Percentiles rank a stretch among this genome's conserved stretches.
Conservation (phyloP, 2,329 filamentous ascomycete genomes). For the Torrubiella hemipterigena region DNA sequence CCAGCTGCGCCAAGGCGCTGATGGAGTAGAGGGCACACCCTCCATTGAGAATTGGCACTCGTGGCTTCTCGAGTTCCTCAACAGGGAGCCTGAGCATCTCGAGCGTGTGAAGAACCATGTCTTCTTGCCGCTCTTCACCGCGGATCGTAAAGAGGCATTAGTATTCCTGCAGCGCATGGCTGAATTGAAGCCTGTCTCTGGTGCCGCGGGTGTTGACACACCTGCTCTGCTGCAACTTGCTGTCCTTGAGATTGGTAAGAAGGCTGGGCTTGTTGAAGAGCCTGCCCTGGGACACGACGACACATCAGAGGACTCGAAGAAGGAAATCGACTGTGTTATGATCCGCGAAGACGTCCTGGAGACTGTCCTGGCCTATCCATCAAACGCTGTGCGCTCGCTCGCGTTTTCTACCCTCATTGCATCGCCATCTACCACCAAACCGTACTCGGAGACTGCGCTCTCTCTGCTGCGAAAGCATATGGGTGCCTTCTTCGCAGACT, state of each 20-base stretch:
- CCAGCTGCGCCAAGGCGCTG: constrained; percentile 22
- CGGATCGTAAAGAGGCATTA: constrained; percentile 39
- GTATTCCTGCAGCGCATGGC: constrained; percentile 47
- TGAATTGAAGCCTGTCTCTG: constrained; percentile 31
- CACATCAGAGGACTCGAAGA: constrained; percentile 5
- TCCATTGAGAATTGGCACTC: constrained; percentile 37
- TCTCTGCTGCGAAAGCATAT: constrained; percentile 53
- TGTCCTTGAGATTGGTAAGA: constrained; percentile 60
- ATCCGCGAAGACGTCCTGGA: constrained; percentile 34
- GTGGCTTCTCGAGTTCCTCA: constrained; percentile 42
- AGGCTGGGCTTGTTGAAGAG: constrained; percentile 56
- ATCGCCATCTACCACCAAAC: constrained; percentile 61
- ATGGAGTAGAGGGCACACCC: constrained; percentile 13
- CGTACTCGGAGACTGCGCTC: constrained; percentile 53
- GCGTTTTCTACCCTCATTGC: constrained; percentile 70
- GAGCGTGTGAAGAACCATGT: constrained; percentile 55
- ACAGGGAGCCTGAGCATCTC: constrained; percentile 36
- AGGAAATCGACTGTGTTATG: constrained; percentile 16
- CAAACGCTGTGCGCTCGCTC: constrained; percentile 59
- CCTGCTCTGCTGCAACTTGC: constrained; percentile 51
- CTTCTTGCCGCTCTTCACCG: constrained; percentile 49
- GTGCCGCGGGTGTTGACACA: constrained; percentile 32
- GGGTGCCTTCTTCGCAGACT: constrained; percentile 64
- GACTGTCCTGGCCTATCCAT: constrained; percentile 40
- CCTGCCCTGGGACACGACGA: constrained; percentile 24